Evolutionary conservation across 225 moss, liverwort and hornwort species (phyloP).

Genomic region (Physcomitrium patens): DNA sequence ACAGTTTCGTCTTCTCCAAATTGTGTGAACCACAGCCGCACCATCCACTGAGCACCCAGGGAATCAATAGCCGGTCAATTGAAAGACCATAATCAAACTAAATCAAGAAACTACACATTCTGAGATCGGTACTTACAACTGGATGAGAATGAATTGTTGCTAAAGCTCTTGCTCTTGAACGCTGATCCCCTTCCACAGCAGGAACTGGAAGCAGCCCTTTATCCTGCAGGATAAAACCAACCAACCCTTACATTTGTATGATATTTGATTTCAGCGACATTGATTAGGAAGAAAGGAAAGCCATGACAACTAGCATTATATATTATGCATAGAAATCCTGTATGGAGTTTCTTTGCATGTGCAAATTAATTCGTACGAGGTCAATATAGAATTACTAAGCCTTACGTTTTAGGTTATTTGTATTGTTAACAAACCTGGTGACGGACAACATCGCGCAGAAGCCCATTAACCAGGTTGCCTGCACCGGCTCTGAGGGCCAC

Average conservation of each 20-base stretch:
- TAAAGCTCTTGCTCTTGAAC: constrained; percentile 73
- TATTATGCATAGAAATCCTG: neutral
- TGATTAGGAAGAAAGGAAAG: neutral
- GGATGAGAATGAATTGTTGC: constrained; percentile 83
- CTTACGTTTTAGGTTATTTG: neutral
- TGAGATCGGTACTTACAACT: constrained; percentile 58
- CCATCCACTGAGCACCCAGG: constrained; percentile 70
- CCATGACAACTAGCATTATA: constrained; percentile 18
- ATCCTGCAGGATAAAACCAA: constrained; percentile 37
- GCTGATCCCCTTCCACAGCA: constrained; percentile 69
- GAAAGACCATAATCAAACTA: constrained; percentile 13
- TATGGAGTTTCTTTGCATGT: neutral
- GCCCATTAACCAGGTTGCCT: constrained; percentile 79
- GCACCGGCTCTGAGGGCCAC: constrained; percentile 75
- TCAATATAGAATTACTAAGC: neutral
- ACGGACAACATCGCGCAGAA: constrained; percentile 56
- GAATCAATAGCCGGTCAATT: constrained; percentile 22
- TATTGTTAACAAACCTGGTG: constrained; percentile 53
- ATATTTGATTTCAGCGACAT: constrained; percentile 4
- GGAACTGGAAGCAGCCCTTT: constrained; percentile 63
- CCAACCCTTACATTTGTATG: neutral
- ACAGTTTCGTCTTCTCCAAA: constrained; percentile 74
- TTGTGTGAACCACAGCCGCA: constrained; percentile 66
- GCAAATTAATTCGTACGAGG: neutral
- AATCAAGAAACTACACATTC: constrained; percentile 17